Percentiles rank a stretch among this genome's conserved stretches.
phyloP scores from a whole-genome alignment of 2,329 filamentous ascomycete genomes.

The Macrophomina tecta region DNA sequence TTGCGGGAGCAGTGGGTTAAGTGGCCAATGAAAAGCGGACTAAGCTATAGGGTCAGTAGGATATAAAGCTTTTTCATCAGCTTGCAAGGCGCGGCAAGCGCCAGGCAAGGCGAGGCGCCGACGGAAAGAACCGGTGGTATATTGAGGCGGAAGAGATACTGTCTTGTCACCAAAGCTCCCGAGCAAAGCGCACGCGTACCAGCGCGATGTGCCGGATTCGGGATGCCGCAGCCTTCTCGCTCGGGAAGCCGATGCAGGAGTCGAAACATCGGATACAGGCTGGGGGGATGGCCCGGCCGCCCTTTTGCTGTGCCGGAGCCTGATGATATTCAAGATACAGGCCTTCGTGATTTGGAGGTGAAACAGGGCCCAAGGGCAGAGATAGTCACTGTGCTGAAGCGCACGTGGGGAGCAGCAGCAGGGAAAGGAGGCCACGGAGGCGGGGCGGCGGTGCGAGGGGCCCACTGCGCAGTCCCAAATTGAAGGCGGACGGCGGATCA shows the following conservation, averaged over 20 bases:
- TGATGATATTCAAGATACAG: neutral
- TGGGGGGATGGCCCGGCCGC: neutral
- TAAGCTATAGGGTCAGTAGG: neutral
- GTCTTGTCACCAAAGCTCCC: neutral
- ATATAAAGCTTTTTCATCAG: neutral
- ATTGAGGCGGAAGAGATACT: neutral
- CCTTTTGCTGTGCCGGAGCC: neutral
- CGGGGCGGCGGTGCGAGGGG: slow-evolving; percentile 4
- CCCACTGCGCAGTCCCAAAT: neutral
- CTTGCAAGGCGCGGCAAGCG: neutral
- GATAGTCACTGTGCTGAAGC: neutral
- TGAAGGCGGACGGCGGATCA: neutral
- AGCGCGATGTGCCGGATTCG: neutral
- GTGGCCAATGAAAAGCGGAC: neutral
- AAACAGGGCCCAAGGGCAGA: too few relatives aligned
- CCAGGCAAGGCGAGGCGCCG: neutral
- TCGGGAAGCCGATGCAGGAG: neutral
- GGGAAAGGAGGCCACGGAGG: neutral
- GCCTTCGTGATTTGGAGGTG: neutral
- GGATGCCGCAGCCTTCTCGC: neutral
- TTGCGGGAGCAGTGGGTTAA: neutral
- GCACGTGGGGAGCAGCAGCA: neutral
- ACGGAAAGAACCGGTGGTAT: slow-evolving; percentile 4
- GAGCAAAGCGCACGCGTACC: neutral
- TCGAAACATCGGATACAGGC: neutral